These are phyloP conservation scores for Colletotrichum scovillei DNA, from an alignment of 2,329 filamentous ascomycete species.

Conservation along the genomic window DNA sequence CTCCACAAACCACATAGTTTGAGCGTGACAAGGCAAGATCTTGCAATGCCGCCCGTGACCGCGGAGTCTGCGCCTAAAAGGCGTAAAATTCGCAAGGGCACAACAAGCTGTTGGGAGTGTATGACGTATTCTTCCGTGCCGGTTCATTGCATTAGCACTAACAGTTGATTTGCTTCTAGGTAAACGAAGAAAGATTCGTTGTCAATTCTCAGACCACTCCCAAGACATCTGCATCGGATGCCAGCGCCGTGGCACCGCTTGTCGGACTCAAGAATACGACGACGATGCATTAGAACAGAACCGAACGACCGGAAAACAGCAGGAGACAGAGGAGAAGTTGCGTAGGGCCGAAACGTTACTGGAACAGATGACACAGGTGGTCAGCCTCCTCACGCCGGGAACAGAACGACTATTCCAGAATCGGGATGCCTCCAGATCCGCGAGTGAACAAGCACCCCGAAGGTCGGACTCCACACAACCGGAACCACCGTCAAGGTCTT, in stretches of 20 bases:
- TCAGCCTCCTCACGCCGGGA: neutral
- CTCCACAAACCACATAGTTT: too few species aligned
- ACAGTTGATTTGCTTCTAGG: neutral
- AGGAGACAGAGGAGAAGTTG: neutral
- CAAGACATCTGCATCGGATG: slow-evolving; percentile 58
- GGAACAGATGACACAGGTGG: neutral
- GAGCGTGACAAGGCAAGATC: neutral
- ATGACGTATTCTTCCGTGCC: neutral
- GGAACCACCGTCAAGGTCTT: neutral
- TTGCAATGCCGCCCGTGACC: neutral
- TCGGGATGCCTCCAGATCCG: neutral
- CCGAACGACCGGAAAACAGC: neutral
- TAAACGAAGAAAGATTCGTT: slow-evolving; percentile 63
- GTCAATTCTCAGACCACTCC: slow-evolving; percentile 52
- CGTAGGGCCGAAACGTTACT: neutral
- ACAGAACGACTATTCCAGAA: neutral
- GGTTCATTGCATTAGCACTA: neutral
- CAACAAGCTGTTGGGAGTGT: slow-evolving; percentile 68
- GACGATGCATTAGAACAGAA: slow-evolving; percentile 15
- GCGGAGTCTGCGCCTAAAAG: neutral
- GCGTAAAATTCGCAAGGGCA: slow-evolving; percentile 62
- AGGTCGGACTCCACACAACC: neutral
- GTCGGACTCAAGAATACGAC: slow-evolving; percentile 60
- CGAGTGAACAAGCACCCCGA: neutral
- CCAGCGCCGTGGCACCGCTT: slow-evolving; percentile 53